Base-by-base conservation (phyloP, 352 stramenopile species). In the Globisporangium emineosum region DNA sequence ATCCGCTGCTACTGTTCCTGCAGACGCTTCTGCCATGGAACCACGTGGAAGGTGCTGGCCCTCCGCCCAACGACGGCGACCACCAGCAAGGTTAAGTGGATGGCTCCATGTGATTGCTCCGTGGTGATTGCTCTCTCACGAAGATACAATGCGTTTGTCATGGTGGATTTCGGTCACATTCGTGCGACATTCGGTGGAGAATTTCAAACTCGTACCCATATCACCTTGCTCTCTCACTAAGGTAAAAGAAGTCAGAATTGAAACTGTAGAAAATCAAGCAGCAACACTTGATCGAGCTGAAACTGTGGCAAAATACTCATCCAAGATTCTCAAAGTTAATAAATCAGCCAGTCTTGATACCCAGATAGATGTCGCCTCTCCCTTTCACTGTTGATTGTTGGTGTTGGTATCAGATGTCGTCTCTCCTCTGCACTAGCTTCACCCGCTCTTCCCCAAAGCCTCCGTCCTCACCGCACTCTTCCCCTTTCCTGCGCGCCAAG, bases 11-110 rank as follows among this genome's bases (percentile, higher is more conserved):
- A 65, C 77, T 95, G 19, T 95, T 95, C 58, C 52, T 95, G 62
- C 87, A 95, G 70, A 93, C 84, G 43, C 63, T 95, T 52, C 64
- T 95, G 43, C 87, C 87, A 19, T 95, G 87, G 87, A 95, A 95
- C 66, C 82, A 81, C 63, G 78, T 95, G 55, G 72, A 93, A 62
- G 83, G 83, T 10, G 82, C 77, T 0, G 71, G 70, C 8, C 73
- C 70, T 10, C 67, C 66, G 17, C 59, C 29, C 3, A 17, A 57
- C 13, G 52, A 33, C 2, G 47, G 42, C 19, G 29, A 23, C 27
- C 43, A 51, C n/a, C 45, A 52, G n/a, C 21, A 29, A 52, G 45
- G 45, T 27, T 7, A 57, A 33, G 50, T n/a, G 15, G 21, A 54
- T 9, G 21, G 27, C 51, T 27, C 40, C 17, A 45, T 42, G 13